These are phyloP conservation scores for Termitomyces bulborhizus DNA, from an alignment of 768 basidiomycete species.

Conservation along the genomic window DNA sequence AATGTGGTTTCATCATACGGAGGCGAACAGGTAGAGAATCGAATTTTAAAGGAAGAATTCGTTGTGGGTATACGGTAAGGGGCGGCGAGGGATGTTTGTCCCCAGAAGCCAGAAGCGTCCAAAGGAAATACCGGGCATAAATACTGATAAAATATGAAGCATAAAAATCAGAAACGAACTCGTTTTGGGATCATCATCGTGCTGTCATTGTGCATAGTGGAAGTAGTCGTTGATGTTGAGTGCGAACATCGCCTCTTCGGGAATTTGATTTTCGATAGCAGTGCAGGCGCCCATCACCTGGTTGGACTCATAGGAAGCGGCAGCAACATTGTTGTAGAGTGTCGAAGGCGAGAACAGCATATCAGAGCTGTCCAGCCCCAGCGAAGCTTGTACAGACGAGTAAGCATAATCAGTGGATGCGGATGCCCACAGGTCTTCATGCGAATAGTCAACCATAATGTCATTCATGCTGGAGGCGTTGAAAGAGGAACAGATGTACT, in stretches of 20 bases:
- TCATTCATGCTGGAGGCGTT: not conserved
- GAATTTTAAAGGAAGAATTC: not conserved
- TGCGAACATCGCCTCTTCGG: constrained; percentile 18
- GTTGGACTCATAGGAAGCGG: constrained; percentile 1
- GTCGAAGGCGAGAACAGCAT: constrained; percentile 3
- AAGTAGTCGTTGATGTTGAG: constrained; percentile 24
- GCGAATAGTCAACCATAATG: not conserved
- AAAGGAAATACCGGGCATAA: not conserved
- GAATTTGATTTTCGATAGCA: constrained; percentile 2
- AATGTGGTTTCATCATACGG: not conserved
- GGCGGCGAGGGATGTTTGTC: not conserved
- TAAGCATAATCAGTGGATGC: not conserved
- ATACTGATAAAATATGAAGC: not conserved
- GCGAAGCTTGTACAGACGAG: not conserved
- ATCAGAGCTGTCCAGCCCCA: constrained; percentile 5
- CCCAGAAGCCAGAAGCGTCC: not conserved
- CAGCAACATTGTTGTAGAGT: not conserved
- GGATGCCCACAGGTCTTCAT: constrained; percentile 5
- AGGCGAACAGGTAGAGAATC: not conserved
- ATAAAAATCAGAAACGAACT: not conserved
- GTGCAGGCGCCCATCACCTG: constrained; percentile 1
- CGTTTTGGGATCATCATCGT: not conserved
- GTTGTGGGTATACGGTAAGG: not conserved
- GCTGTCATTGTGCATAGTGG: constrained; percentile 12
- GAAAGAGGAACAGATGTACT: not conserved